Evolutionary conservation across 1,284 basidiomycete genomes (phyloP).

Genomic region (Volvariella volvacea): DNA sequence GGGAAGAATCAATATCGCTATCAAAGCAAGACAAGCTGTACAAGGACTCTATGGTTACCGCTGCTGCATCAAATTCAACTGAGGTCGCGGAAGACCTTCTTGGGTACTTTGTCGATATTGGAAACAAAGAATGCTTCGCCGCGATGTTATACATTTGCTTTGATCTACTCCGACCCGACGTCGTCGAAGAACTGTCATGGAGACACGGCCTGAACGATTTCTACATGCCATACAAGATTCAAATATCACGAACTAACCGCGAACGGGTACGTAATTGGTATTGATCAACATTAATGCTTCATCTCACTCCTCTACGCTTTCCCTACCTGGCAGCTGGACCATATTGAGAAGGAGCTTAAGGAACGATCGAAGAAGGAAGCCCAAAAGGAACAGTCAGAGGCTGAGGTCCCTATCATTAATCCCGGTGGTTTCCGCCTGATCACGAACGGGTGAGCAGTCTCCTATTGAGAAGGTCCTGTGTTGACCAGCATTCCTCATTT

Average conservation of each 20-base stretch:
- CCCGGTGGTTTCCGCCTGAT: slow-evolving; percentile 62
- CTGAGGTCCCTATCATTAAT: slow-evolving; percentile 78
- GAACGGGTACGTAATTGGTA: slow-evolving; percentile 45
- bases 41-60: slow-evolving; percentile 94
- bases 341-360: slow-evolving; percentile 79
- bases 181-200: slow-evolving; percentile 95
- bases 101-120: slow-evolving; percentile 93
- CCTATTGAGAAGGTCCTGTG: background rate
- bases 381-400: slow-evolving; percentile 83
- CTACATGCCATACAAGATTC: slow-evolving; percentile 92
- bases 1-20: slow-evolving; percentile 92
- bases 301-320: no score
- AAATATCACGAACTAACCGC: slow-evolving; percentile 71
- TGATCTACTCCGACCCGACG: slow-evolving; percentile 85
- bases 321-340: slow-evolving; percentile 43
- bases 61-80: slow-evolving; percentile 71
- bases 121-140: slow-evolving; percentile 97
- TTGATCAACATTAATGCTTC: slow-evolving; percentile 4
- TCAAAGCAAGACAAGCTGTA: slow-evolving; percentile 96
- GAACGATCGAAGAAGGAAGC: slow-evolving; percentile 76
- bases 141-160: slow-evolving; percentile 89
- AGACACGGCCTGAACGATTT: slow-evolving; percentile 93
- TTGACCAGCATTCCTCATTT: slow-evolving; percentile 1
- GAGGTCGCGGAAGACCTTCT: slow-evolving; percentile 93
- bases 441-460: slow-evolving; percentile 54